Base-by-base conservation (phyloP, 78 protist species). In the Speleostelium caveatum region DNA sequence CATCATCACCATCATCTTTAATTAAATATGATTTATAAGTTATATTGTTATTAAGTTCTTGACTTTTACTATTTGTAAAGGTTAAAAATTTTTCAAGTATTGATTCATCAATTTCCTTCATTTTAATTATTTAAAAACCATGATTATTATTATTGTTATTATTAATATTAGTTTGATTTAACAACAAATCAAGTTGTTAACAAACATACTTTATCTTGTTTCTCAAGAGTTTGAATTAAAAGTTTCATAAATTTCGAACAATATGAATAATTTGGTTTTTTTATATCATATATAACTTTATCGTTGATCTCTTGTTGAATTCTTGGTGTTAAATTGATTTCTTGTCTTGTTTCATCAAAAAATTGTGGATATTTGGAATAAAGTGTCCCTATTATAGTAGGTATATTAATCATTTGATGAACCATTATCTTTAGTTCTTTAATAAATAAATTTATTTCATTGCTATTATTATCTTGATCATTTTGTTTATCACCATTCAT, bases 11-110 rank as follows among this genome's bases (percentile, higher is more conserved):
- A 28, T 33, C 30, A 69, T 69, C 73, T 24, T 41, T 19, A 2
- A 83, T 33, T 38, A 8, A 79, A 51, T 83, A 83, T 26, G 91
- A 83, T 59, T 83, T 83, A 45, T 51, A 59, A 35, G 63, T 30
- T 56, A 67, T 76, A 0, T 22, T 79, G 3, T 35, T 32, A 60
- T 75, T 71, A 6, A 12, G 16, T 12, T 32, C 22, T 56, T 21
- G 21, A 1, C 38, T 22, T 45, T 0, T 1, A 32, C 19, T 0
- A 2, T 28, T 7, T 21, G 30, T 2, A 21, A 60, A 55, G 21
- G 66, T 66, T 45, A 60, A 35, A 26, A 59, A 83, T 16, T 56
- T 33, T 7, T 83, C 91, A n/a, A 83, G 41, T 22, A 83, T 24
- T 26, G 45, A 32, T 39, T 83, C 91, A 60, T 69, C 56, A 16